Percentiles rank a stretch among this genome's conserved stretches.
Evolutionary conservation across 2,329 filamentous ascomycete species (phyloP).

Genomic region (Daldinia sp.): DNA sequence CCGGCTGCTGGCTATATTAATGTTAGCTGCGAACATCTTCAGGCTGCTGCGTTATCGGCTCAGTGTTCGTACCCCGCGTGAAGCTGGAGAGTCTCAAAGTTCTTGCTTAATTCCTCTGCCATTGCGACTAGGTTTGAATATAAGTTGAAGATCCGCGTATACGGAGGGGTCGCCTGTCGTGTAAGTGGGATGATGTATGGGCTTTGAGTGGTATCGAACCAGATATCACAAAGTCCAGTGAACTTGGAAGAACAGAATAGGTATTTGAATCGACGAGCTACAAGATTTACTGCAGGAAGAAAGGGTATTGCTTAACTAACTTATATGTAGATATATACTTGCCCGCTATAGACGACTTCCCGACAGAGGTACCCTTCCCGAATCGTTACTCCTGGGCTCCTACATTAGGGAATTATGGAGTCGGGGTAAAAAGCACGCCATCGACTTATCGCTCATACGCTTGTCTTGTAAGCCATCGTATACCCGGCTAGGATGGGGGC

Average conservation of each 20-base stretch:
- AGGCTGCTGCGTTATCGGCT: not conserved
- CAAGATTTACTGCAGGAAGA: conserved; percentile 9
- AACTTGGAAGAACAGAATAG: not conserved
- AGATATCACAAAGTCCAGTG: conserved; percentile 11
- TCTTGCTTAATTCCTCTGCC: conserved; percentile 60
- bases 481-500: not conserved
- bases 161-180: not conserved
- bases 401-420: conserved; percentile 27
- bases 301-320: conserved; percentile 12
- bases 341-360: conserved; percentile 6
- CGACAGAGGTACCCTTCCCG: conserved; percentile 17
- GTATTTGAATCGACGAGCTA: conserved; percentile 6
- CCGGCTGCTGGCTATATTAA: conserved; percentile 73
- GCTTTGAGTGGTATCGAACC: conserved; percentile 1
- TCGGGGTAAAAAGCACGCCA: conserved; percentile 31
- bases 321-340: conserved; percentile 13
- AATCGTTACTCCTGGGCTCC: conserved; percentile 17
- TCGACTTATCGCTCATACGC: conserved; percentile 23
- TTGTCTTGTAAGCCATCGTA: conserved; percentile 7
- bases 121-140: conserved; percentile 43
- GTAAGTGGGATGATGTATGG: conserved; percentile 9
- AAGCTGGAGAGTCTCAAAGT: conserved; percentile 86
- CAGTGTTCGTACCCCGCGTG: conserved; percentile 74
- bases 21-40: conserved; percentile 13
- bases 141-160: conserved; percentile 1